Conservation (phyloP, 768 basidiomycete species). For the Cystofilobasidium capitatum region DNA sequence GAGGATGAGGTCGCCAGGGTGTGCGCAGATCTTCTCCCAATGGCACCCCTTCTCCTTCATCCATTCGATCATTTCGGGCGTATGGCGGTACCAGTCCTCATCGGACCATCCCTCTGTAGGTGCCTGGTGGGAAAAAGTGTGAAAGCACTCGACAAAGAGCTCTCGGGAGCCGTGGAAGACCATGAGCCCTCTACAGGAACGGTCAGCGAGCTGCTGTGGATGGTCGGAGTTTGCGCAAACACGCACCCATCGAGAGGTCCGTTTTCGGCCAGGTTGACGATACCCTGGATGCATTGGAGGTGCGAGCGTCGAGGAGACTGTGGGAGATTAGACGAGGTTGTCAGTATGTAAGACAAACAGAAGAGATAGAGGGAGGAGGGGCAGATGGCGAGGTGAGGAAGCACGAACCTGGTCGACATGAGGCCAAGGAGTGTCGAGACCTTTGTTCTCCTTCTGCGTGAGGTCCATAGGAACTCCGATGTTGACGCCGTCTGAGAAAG, state of each 20-base stretch:
- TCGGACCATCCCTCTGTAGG: slow-evolving; percentile 30
- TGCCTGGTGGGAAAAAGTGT: slow-evolving; percentile 31
- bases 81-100: slow-evolving; percentile 30
- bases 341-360: too few species aligned
- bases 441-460: background rate
- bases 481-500: slow-evolving; percentile 20
- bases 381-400: background rate
- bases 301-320: slow-evolving; percentile 4
- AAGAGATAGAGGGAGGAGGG: too few species aligned
- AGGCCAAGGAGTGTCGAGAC: slow-evolving; percentile 17
- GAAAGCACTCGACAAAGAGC: slow-evolving; percentile 38
- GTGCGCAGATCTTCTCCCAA: slow-evolving; percentile 38
- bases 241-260: slow-evolving; percentile 42
- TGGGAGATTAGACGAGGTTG: too few species aligned
- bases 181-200: slow-evolving; percentile 40
- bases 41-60: slow-evolving; percentile 38
- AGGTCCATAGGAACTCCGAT: slow-evolving; percentile 15
- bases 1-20: slow-evolving; percentile 36
- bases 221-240: too few species aligned
- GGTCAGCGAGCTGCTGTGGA: too few species aligned
- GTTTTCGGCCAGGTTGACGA: slow-evolving; percentile 34
- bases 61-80: slow-evolving; percentile 36
- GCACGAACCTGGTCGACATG: slow-evolving; percentile 1
- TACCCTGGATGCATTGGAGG: slow-evolving; percentile 25
- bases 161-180: slow-evolving; percentile 38